phyloP scores from a whole-genome alignment of 768 basidiomycete genomes.

The Mycena vitilis region DNA sequence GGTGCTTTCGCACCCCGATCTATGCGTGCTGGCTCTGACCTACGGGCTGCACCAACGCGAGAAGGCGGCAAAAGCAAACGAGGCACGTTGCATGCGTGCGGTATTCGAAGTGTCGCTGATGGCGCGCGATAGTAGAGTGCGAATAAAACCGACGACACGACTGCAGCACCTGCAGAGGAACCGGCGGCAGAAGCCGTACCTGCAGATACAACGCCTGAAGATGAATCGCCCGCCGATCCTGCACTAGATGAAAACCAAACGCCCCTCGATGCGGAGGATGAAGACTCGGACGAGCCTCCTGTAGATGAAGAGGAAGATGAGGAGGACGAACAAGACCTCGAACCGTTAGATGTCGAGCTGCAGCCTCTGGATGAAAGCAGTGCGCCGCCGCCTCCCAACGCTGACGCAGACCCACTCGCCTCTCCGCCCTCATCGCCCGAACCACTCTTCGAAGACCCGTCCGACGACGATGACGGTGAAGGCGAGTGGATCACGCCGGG shows the following conservation, averaged over 20 bases:
- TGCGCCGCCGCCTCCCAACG: background rate
- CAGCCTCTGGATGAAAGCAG: slow-evolving; percentile 45
- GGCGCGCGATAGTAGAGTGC: slow-evolving; percentile 42
- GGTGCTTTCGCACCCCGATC: slow-evolving; percentile 90
- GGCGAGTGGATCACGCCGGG: slow-evolving; percentile 98
- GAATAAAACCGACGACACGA: slow-evolving; percentile 14
- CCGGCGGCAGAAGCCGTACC: slow-evolving; percentile 27
- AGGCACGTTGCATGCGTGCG: slow-evolving; percentile 38
- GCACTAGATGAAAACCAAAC: no score
- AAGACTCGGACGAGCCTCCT: slow-evolving; percentile 25
- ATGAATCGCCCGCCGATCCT: no score
- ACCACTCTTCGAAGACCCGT: slow-evolving; percentile 79
- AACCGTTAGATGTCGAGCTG: slow-evolving; percentile 61
- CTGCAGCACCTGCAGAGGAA: slow-evolving; percentile 19
- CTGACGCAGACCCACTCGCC: slow-evolving; percentile 30
- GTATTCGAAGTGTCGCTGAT: slow-evolving; percentile 19
- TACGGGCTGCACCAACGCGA: slow-evolving; percentile 71
- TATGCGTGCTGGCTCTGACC: slow-evolving; percentile 91
- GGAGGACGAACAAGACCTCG: slow-evolving; percentile 40
- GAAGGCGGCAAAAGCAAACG: slow-evolving; percentile 38
- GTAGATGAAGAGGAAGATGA: slow-evolving; percentile 17
- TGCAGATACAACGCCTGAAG: background rate
- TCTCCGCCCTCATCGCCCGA: slow-evolving; percentile 39
- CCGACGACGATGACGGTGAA: slow-evolving; percentile 83
- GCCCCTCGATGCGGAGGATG: slow-evolving; percentile 13